Evolutionary conservation across 129 eudicot genomes (phyloP).

Genomic region (Helianthus annuus): HanXRQr2.0-SUNRISE NC_035441.2:151741043-151741542

Average conservation of each 20-base stretch:
- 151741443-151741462: no score
- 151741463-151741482: no score
- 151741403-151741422: background rate
- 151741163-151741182: background rate
- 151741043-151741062: background rate
- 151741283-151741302: no score
- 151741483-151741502: no score
- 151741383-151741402: background rate
- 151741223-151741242: background rate
- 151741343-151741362: background rate
- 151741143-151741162: background rate
- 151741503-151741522: no score
- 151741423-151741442: no score
- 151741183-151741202: background rate
- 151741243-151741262: no score
- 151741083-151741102: background rate
- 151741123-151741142: background rate
- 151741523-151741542: no score
- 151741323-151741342: background rate
- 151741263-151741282: no score
- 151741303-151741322: background rate
- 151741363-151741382: background rate
- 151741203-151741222: background rate
- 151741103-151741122: slow-evolving; percentile 3
- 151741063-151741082: background rate